phyloP scores from a whole-genome alignment of 2,329 filamentous ascomycete species.

The Stagonosporopsis vannaccii region DNA sequence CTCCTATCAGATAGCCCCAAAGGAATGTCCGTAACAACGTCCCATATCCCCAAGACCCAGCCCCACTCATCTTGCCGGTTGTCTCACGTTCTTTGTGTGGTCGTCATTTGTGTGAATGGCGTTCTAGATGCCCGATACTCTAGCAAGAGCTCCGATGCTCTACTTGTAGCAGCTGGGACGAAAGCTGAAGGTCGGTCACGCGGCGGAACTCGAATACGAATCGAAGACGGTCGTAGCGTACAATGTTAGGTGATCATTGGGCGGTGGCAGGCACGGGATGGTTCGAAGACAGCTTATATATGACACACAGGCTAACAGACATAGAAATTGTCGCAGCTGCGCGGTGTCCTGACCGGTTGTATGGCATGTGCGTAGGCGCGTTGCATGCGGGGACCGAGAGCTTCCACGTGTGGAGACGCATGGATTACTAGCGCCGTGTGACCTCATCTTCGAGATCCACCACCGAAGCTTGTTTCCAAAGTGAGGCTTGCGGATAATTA shows the following conservation, averaged over 20 bases:
- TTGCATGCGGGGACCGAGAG: constrained; percentile 18
- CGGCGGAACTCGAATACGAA: constrained; percentile 16
- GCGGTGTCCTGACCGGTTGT: constrained; percentile 1
- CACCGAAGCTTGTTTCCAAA: constrained; percentile 7
- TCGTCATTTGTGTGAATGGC: constrained; percentile 22
- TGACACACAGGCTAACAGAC: neutral
- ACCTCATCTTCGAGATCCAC: constrained; percentile 17
- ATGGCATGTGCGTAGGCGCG: constrained; percentile 13
- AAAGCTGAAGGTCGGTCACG: constrained; percentile 11
- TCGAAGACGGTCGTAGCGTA: constrained; percentile 22
- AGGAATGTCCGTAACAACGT: constrained; percentile 35
- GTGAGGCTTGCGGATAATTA: neutral
- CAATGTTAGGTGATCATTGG: constrained; percentile 10
- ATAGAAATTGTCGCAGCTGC: neutral
- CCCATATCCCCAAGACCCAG: constrained; percentile 34
- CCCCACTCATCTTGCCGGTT: constrained; percentile 34
- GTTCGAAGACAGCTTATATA: neutral
- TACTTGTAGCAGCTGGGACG: neutral
- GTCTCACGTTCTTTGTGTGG: constrained; percentile 21
- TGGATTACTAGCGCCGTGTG: constrained; percentile 10
- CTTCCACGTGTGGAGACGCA: constrained; percentile 22
- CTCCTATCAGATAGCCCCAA: constrained; percentile 37
- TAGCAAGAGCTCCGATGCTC: neutral
- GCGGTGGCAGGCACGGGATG: constrained; percentile 1
- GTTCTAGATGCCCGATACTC: neutral